These are phyloP conservation scores for Bisporella sp. DNA, from an alignment of 2,329 filamentous ascomycete species.

Conservation along the genomic window DNA sequence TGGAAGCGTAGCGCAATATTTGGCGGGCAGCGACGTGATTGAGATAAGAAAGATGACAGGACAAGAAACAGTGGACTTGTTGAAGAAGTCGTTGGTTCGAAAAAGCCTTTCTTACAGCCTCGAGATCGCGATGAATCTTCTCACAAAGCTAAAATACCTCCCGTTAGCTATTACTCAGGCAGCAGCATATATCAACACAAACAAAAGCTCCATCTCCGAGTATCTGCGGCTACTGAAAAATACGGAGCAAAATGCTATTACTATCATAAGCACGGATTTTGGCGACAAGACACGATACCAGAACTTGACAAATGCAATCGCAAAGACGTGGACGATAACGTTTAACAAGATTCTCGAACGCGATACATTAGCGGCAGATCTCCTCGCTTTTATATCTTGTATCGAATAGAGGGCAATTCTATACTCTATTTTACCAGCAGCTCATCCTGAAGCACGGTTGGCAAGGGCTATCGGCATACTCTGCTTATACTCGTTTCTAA, in stretches of 20 bases:
- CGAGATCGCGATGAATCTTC: neutral
- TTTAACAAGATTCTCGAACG: slow-evolving; percentile 2
- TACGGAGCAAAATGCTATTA: neutral
- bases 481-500: neutral
- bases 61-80: neutral
- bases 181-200: slow-evolving; percentile 8
- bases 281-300: neutral
- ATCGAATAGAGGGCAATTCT: slow-evolving; percentile 2
- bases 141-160: slow-evolving; percentile 4
- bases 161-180: slow-evolving; percentile 13
- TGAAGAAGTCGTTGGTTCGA: neutral
- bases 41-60: neutral
- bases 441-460: slow-evolving; percentile 24
- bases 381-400: slow-evolving; percentile 4
- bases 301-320: neutral
- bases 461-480: neutral
- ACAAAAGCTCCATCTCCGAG: neutral
- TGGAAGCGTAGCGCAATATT: neutral
- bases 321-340: slow-evolving; percentile 4
- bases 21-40: slow-evolving; percentile 2
- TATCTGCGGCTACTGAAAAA: slow-evolving; percentile 4
- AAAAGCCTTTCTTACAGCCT: neutral
- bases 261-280: neutral
- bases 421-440: slow-evolving; percentile 12
- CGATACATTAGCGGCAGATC: slow-evolving; percentile 1